These are phyloP conservation scores for Ormosia semicastrata DNA, from an alignment of 306 rosid genomes.

Conservation along the genomic window DNA sequence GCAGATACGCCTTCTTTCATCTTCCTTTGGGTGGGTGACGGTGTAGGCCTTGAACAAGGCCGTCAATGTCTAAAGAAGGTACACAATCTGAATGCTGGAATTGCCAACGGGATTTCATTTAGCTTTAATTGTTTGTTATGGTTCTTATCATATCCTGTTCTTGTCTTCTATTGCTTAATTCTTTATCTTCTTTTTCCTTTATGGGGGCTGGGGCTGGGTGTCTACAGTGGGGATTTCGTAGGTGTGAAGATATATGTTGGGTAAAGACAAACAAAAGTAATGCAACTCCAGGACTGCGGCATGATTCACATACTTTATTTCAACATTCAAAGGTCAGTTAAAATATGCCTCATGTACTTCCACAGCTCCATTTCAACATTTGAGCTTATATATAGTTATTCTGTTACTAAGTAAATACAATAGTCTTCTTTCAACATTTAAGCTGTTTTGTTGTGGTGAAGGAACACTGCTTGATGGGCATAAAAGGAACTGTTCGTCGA, in stretches of 20 bases:
- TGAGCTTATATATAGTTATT: neutral
- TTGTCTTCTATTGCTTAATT: neutral
- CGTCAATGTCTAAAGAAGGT: constrained; percentile 99
- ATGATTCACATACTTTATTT: constrained; percentile 93
- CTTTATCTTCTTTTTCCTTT: constrained; percentile 4
- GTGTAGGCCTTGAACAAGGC: constrained; percentile 99
- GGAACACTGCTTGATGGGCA: constrained; percentile 99
- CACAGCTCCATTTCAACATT: constrained; percentile 18
- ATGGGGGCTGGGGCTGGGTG: constrained; percentile 35
- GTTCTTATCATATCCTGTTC: constrained; percentile 10
- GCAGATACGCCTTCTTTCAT: constrained; percentile 98
- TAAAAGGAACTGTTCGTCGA: constrained; percentile 98
- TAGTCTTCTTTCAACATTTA: constrained; percentile 11
- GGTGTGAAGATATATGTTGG: constrained; percentile 99
- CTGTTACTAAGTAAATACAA: neutral
- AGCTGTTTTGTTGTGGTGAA: constrained; percentile 35
- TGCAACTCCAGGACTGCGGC: constrained; percentile 90
- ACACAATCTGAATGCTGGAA: constrained; percentile 11
- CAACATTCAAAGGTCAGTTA: constrained; percentile 95
- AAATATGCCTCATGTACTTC: neutral
- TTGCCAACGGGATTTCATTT: neutral
- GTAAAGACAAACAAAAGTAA: constrained; percentile 94
- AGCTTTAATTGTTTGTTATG: constrained; percentile 13
- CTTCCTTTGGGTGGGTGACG: constrained; percentile 99
- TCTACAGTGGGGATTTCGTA: constrained; percentile 96